A percentile compares a stretch with the other conserved stretches of the same genome.
phyloP scores from a whole-genome alignment of 208 protist species.

The Leishmania braziliensis region DNA sequence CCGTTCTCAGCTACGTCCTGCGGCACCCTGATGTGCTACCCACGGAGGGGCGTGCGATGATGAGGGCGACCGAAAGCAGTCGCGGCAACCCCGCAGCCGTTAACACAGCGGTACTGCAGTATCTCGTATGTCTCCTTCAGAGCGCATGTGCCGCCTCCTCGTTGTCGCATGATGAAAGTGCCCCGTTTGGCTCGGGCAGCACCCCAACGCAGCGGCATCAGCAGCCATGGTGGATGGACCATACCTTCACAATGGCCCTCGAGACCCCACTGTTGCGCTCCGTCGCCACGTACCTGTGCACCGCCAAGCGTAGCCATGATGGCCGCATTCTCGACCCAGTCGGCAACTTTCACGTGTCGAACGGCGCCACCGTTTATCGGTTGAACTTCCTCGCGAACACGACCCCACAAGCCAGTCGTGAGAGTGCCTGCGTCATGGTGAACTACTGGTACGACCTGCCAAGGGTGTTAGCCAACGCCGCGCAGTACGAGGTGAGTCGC shows the following conservation, averaged over 20 bases:
- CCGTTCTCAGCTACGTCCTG: conserved; percentile 35
- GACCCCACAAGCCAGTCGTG: conserved; percentile 57
- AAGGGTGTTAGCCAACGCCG: conserved; percentile 47
- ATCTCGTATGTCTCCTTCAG: conserved; percentile 24
- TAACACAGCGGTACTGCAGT: conserved; percentile 27
- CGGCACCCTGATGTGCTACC: conserved; percentile 27
- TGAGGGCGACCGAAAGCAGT: neutral
- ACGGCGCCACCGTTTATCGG: conserved; percentile 78
- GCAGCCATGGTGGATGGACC: conserved; percentile 61
- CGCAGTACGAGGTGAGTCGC: conserved; percentile 58
- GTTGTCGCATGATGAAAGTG: neutral
- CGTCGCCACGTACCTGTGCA: conserved; percentile 70
- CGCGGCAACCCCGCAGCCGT: neutral
- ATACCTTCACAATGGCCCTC: conserved; percentile 52
- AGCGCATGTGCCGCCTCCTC: neutral
- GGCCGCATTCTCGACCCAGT: conserved; percentile 75
- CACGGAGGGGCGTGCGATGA: conserved; percentile 6
- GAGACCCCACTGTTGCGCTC: conserved; percentile 67
- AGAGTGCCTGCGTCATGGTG: conserved; percentile 86
- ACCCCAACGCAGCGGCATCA: neutral
- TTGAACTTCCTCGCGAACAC: conserved; percentile 82
- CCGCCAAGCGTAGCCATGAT: conserved; percentile 48
- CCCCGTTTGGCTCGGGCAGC: neutral
- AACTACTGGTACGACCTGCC: conserved; percentile 88
- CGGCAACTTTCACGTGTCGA: conserved; percentile 88